phyloP scores from a whole-genome alignment of 352 stramenopile genomes.

The Halophytophthora batemanensis region DNA sequence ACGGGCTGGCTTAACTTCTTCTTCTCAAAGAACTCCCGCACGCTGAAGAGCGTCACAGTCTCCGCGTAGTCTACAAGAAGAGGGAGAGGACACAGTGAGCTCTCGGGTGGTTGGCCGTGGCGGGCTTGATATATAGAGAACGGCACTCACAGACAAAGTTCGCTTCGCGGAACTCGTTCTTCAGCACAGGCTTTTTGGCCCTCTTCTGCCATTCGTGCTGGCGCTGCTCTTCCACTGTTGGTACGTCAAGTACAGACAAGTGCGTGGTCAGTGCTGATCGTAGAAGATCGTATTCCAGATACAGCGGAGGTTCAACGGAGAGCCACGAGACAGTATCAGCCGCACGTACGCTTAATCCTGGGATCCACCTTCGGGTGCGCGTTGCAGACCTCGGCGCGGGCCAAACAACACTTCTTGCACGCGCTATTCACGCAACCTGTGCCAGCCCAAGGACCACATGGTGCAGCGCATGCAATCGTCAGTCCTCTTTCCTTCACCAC shows the following conservation, averaged over 20 bases:
- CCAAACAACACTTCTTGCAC: conserved; percentile 76
- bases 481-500: not conserved
- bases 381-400: conserved; percentile 30
- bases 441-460: not conserved
- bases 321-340: not conserved
- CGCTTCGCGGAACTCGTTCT: conserved; percentile 77
- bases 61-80: conserved; percentile 58
- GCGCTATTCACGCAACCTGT: conserved; percentile 40
- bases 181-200: conserved; percentile 53
- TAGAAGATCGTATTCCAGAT: not conserved
- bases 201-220: conserved; percentile 2
- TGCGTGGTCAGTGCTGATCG: not conserved
- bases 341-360: conserved; percentile 18
- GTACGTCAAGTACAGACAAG: not conserved
- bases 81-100: not conserved
- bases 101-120: no score
- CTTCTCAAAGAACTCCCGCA: conserved; percentile 65
- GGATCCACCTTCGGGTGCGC: conserved; percentile 36
- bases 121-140: no score
- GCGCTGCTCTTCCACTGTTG: not conserved
- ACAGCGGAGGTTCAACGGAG: no score
- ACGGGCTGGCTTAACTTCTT: conserved; percentile 72
- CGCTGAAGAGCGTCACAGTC: conserved; percentile 76
- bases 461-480: not conserved
- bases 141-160: conserved; percentile 64